Base-by-base conservation (phyloP, 2,329 filamentous ascomycete genomes). In the Reticulascus tulasneorum region DNA sequence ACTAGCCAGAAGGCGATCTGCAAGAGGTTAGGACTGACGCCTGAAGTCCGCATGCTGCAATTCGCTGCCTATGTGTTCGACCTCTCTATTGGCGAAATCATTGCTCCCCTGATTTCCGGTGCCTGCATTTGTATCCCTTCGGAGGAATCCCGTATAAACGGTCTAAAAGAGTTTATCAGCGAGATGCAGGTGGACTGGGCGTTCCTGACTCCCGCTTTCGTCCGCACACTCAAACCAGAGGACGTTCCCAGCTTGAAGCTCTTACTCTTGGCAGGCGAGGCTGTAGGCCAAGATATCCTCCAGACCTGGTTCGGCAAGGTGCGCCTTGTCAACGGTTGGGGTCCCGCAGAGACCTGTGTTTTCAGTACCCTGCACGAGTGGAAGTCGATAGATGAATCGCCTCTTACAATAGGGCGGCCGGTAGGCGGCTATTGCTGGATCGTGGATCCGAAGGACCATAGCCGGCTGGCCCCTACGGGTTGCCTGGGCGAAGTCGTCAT, bases 61-160 rank as follows among this genome's bases (percentile, higher is more conserved):
- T 72, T 73, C 35, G 72, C 70, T 1, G 65, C 67, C 6, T 75
- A 71, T 44, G 71, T 68, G 2, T 75, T 75, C 22, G 73, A 79
- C 29, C 61, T 69, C 4, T 67, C 66, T 12, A 55, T 78, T 0
- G 51, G 67, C 0, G 75, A 79, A 41, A 68, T 72, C 1, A 55
- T 78, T 10, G 64, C 68, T 1, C 66, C 73, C 0, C 57, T 82
- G 5, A 60, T 72, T 9, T 57, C 67, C 20, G 79, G 79, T 13
- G 77, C 73, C 0, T 79, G 73, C 37, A 62, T 82, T 1, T 67
- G 63, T 23, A 50, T 67, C 2, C 61, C 63, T 1, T 58, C 55
- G 2, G 59, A 66, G 15, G 50, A 54, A 3, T 48, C 63, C 9
- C 54, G 59, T 3, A 46, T 58, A 11, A 26, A 26, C 19, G 33